These are phyloP conservation scores for Talaromyces sp. DNA, from an alignment of 2,329 filamentous ascomycete genomes.

Conservation along the genomic window DNA sequence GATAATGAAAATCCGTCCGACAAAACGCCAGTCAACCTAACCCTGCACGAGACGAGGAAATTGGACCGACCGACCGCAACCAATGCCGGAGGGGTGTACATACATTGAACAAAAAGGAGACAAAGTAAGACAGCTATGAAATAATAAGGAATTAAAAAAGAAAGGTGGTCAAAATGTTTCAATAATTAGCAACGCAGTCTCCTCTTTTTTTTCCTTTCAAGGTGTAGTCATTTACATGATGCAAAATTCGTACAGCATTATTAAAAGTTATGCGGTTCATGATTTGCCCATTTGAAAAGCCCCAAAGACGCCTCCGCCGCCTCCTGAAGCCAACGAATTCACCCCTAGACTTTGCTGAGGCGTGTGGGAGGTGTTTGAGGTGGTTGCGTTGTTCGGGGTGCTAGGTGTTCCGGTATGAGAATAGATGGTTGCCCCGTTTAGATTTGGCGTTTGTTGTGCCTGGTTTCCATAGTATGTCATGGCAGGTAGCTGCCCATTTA, in stretches of 20 bases:
- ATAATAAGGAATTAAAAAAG: neutral
- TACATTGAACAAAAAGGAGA: neutral
- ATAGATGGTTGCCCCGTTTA: conserved; percentile 51
- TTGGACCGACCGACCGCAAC: neutral
- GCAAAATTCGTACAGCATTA: neutral
- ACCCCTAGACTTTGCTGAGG: conserved; percentile 49
- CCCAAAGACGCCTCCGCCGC: conserved; percentile 12
- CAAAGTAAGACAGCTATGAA: neutral
- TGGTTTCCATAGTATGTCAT: conserved; percentile 29
- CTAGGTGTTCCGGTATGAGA: conserved; percentile 54
- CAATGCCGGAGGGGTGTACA: neutral
- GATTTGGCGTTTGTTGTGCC: conserved; percentile 47
- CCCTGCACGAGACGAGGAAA: neutral
- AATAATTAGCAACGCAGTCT: neutral
- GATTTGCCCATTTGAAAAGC: conserved; percentile 12
- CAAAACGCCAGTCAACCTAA: neutral
- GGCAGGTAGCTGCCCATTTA: conserved; percentile 66
- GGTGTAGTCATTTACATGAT: neutral
- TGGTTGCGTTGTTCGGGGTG: conserved; percentile 58
- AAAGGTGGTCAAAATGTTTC: neutral
- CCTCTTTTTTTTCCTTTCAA: neutral
- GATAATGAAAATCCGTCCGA: neutral
- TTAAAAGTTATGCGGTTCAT: conserved; percentile 1
- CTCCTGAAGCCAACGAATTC: conserved; percentile 73
- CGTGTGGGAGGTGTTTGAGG: conserved; percentile 39